A percentile compares a stretch with the other conserved stretches of the same genome.
Conservation (phyloP, 2,329 filamentous ascomycete genomes). For the Aureobasidium sp. region DNA sequence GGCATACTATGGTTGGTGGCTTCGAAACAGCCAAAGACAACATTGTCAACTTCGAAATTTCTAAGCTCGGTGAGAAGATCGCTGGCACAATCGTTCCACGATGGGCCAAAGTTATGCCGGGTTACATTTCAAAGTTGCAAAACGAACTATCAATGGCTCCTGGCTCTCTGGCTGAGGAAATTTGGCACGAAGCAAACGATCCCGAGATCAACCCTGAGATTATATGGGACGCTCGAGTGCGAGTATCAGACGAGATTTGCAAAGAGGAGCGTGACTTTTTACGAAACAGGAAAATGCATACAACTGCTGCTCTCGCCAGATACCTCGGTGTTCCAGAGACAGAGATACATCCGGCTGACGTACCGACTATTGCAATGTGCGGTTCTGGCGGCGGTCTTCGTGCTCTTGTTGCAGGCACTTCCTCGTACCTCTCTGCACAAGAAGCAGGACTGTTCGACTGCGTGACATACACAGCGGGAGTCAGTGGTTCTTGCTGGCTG, state of each 20-base stretch:
- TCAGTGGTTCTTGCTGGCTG: slow-evolving; percentile 94
- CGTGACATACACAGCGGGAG: slow-evolving; percentile 87
- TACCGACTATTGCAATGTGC: slow-evolving; percentile 88
- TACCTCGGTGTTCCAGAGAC: slow-evolving; percentile 72
- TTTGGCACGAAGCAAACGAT: slow-evolving; percentile 87
- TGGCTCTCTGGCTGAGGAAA: slow-evolving; percentile 82
- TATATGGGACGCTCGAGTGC: slow-evolving; percentile 66
- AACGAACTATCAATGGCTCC: slow-evolving; percentile 79
- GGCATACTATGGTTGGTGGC: slow-evolving; percentile 20
- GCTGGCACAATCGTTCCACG: slow-evolving; percentile 56
- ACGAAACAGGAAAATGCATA: slow-evolving; percentile 56
- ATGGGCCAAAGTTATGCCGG: slow-evolving; percentile 74
- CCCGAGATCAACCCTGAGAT: slow-evolving; percentile 81
- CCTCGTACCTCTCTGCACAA: slow-evolving; percentile 74
- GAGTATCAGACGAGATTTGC: slow-evolving; percentile 74
- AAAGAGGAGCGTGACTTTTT: slow-evolving; percentile 73
- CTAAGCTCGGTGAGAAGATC: slow-evolving; percentile 20
- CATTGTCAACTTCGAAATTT: slow-evolving; percentile 22
- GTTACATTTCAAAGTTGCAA: slow-evolving; percentile 73
- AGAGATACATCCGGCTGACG: slow-evolving; percentile 85
- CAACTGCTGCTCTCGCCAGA: slow-evolving; percentile 63
- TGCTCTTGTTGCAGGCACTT: slow-evolving; percentile 81
- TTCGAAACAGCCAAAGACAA: slow-evolving; percentile 19
- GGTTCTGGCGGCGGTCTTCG: slow-evolving; percentile 87
- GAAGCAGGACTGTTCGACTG: slow-evolving; percentile 90